Conservation (phyloP, 2,329 filamentous ascomycete species). For the Cladosporium sp. region DNA sequence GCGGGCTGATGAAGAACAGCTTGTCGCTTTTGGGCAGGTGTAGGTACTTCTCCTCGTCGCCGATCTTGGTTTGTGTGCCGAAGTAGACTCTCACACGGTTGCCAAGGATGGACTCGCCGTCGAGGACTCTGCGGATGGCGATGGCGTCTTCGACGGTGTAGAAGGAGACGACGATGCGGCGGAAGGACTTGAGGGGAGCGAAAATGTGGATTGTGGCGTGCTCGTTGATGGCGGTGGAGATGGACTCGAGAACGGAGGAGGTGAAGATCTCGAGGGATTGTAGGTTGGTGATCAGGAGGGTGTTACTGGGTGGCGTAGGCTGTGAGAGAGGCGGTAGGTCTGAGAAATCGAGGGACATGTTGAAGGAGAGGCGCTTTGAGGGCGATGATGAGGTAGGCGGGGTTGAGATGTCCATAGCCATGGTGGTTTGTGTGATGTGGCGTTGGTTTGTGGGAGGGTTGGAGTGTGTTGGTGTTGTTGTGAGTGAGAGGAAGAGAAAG, state of each 20-base stretch:
- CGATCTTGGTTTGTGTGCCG: conserved; percentile 54
- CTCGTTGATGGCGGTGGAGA: conserved; percentile 69
- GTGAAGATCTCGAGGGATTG: conserved; percentile 72
- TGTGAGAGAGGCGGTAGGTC: conserved; percentile 68
- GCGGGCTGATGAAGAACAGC: conserved; percentile 67
- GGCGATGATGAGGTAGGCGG: conserved; percentile 25
- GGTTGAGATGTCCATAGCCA: conserved; percentile 30
- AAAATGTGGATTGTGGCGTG: conserved; percentile 76
- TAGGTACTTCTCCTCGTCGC: conserved; percentile 40
- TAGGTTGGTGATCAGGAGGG: conserved; percentile 81
- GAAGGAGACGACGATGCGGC: conserved; percentile 79
- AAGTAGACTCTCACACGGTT: conserved; percentile 68
- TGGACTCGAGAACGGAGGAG: conserved; percentile 70
- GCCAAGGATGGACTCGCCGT: conserved; percentile 73
- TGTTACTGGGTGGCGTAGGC: conserved; percentile 79
- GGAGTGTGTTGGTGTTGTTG: not conserved
- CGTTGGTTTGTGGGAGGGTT: not conserved
- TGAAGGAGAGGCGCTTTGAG: conserved; percentile 40
- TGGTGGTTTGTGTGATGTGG: not conserved
- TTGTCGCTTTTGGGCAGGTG: conserved; percentile 62
- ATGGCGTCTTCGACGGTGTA: conserved; percentile 69
- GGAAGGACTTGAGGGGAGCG: conserved; percentile 79
- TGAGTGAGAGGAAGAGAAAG: not conserved
- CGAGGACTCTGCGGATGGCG: conserved; percentile 70
- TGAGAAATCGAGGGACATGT: conserved; percentile 72